Base-by-base conservation (phyloP, 345 rosid species). In the Pistacia atlantica region DNA sequence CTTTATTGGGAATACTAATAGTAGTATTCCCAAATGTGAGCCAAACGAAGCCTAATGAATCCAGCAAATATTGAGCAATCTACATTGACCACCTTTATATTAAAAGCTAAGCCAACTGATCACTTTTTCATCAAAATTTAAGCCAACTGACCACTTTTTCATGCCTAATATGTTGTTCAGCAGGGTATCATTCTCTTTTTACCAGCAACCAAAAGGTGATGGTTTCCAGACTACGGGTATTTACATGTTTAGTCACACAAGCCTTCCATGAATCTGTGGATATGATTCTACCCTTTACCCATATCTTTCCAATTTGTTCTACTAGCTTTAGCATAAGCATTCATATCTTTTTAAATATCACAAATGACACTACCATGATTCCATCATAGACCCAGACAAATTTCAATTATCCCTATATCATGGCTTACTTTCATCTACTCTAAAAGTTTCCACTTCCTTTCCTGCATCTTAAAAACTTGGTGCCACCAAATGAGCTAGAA, bases 31-130 rank as follows among this genome's bases (percentile, higher is more conserved):
- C 25, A 22, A 22, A 22, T 22, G 25, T 22, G 25, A 22, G 25
- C 25, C 25, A 22, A 22, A 22, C 25, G 25, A 22, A 22, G 25
- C 25, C 25, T 22, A 9, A 65, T 74, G 22, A 55, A 56, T 65
- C 72, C 72, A 75, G 25, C 42, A 66, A 38, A 65, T 55, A 55
- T 25, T 55, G 65, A 4, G 38, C n/a, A 31, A 12, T 42, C 46
- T 42, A 42, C 9, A 42, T 42, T 42, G 46, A 42, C 46, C 46
- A 42, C 46, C 46, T 6, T 42, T 42, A 42, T 7, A 42, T 42
- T 1, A 42, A 42, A 42, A 42, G 46, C 46, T 4, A 54, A 31
- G 49, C 8, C 14, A 14, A 17, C 17, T 46, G 38, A 31, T 42
- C 72, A 69, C 3, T 10, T 70, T 37, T 54, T 51, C 45, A 68